These are phyloP conservation scores for Diospyros lotus DNA, from an alignment of 148 eudicot genomes.

Conservation along the genomic window DNA sequence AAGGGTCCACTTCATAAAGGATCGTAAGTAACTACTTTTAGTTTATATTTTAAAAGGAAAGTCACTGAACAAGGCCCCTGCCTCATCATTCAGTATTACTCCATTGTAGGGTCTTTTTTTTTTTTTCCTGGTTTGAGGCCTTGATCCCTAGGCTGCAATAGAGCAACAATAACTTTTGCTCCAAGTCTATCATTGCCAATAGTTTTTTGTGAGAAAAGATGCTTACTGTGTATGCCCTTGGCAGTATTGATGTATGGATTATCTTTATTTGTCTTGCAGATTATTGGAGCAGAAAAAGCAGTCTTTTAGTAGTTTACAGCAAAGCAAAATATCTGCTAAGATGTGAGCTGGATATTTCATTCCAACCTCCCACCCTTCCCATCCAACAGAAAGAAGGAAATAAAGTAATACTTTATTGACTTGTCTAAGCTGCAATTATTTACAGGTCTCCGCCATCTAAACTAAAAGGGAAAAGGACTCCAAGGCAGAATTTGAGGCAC, in stretches of 20 bases:
- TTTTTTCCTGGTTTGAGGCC: too few species aligned
- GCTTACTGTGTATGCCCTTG: background rate
- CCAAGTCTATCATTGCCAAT: background rate
- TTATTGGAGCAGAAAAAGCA: constrained; percentile 42
- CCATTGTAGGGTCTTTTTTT: too few species aligned
- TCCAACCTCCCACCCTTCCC: background rate
- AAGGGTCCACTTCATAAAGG: constrained; percentile 42
- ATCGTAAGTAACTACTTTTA: constrained; percentile 45
- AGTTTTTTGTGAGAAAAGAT: background rate
- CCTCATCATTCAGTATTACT: too few species aligned
- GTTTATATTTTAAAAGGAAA: background rate
- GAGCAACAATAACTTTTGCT: too few species aligned
- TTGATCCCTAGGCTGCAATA: too few species aligned
- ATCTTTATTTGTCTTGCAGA: constrained; percentile 32
- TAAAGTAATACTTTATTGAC: background rate
- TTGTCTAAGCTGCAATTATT: constrained; percentile 17
- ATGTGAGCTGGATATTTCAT: constrained; percentile 36
- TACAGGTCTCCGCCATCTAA: constrained; percentile 47
- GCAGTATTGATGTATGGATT: background rate
- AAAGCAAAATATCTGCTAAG: constrained; percentile 31
- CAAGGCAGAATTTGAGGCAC: constrained; percentile 39
- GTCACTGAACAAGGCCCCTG: too few species aligned
- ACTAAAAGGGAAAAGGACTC: constrained; percentile 58
- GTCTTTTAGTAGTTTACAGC: constrained; percentile 29
- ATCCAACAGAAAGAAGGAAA: too few species aligned